Conservation (phyloP, 345 rosid species). For the Dovyalis caffra region DNA sequence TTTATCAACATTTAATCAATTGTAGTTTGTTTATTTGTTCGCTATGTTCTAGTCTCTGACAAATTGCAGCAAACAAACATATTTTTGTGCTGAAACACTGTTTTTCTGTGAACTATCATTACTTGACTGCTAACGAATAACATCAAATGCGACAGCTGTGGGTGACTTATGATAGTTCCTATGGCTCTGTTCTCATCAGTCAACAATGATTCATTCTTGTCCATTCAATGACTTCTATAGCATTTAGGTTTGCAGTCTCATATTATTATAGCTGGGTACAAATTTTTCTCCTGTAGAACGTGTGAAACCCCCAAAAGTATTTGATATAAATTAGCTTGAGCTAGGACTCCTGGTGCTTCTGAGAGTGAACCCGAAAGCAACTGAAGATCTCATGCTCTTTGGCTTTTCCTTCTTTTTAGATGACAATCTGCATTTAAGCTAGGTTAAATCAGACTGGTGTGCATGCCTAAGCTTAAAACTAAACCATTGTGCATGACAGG, state of each 20-base stretch:
- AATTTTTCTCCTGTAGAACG: neutral
- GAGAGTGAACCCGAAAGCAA: neutral
- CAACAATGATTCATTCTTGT: neutral
- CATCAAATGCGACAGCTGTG: neutral
- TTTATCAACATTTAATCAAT: neutral
- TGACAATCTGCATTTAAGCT: neutral
- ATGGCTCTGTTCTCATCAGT: neutral
- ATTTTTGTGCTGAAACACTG: neutral
- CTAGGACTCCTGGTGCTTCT: neutral
- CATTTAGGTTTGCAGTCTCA: neutral
- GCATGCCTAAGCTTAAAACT: constrained; percentile 7
- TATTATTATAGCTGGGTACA: neutral
- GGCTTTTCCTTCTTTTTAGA: neutral
- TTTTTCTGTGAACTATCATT: neutral
- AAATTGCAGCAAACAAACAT: neutral
- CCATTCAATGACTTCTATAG: neutral
- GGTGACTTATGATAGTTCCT: neutral
- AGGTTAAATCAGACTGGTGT: neutral
- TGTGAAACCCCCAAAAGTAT: neutral
- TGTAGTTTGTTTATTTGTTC: neutral
- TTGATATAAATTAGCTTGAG: neutral
- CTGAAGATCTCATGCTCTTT: neutral
- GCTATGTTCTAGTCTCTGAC: neutral
- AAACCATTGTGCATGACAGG: constrained; percentile 39
- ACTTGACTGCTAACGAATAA: neutral